These are phyloP conservation scores for Macrotyloma uniflorum DNA, from an alignment of 306 rosid genomes.

Conservation along the genomic window DNA sequence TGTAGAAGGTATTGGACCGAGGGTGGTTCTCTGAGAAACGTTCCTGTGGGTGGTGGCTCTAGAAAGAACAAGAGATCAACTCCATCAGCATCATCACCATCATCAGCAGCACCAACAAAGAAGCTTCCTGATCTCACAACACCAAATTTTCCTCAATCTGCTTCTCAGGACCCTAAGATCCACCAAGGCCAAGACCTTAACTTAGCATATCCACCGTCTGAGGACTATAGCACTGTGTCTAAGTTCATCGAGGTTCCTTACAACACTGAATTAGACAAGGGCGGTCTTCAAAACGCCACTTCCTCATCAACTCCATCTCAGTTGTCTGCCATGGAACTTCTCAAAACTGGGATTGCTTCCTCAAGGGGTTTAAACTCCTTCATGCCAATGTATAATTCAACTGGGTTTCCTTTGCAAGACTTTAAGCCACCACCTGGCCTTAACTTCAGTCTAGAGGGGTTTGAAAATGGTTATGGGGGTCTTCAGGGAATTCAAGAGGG, in stretches of 20 bases:
- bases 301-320: constrained; percentile 44
- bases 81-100: constrained; percentile 47
- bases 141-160: constrained; percentile 47
- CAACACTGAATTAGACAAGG: constrained; percentile 39
- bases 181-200: constrained; percentile 90
- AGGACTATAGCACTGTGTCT: constrained; percentile 48
- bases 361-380: constrained; percentile 73
- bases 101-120: constrained; percentile 45
- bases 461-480: constrained; percentile 62
- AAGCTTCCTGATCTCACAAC: constrained; percentile 48
- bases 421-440: constrained; percentile 61
- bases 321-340: constrained; percentile 73
- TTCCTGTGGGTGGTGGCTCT: constrained; percentile 98
- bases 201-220: constrained; percentile 69
- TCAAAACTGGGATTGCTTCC: constrained; percentile 63
- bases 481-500: constrained; percentile 62
- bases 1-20: constrained; percentile 99
- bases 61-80: constrained; percentile 87
- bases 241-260: constrained; percentile 55
- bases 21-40: constrained; percentile 93
- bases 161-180: constrained; percentile 70
- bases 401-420: constrained; percentile 68
- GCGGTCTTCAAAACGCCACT: constrained; percentile 41
- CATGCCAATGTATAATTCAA: constrained; percentile 62
- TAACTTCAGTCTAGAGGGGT: constrained; percentile 72